Evolutionary conservation across 139 green algal species (phyloP), one percentile per base, ranked within the genome.

Genomic region (Coelastrella sp.): DNA sequence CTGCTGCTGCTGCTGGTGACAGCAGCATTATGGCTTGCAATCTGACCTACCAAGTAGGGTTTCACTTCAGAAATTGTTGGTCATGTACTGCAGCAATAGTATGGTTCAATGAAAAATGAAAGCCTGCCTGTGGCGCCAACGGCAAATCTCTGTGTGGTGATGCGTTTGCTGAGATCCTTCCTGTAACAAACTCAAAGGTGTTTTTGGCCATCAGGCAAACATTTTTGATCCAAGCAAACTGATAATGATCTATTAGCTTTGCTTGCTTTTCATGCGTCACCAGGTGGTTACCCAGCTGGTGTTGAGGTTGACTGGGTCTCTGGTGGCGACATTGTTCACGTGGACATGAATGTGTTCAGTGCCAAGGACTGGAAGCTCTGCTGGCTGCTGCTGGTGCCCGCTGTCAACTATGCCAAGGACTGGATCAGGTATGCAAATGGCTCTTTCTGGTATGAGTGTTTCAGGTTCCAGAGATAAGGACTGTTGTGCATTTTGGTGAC

Each of bases 371-470:
- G 93, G 88, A 77, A 81, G n/a, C 90, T 93, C 58, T 91, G 65
- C n/a, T 96, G 94, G 94, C n/a, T 95, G 85, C 91, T 95, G 91
- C 73, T 96, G 81, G 23, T 96, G 73, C 94, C 94, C 0, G 89
- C 87, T 2, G 84, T 89, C 22, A 95, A 95, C 91, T 94, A 85
- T 23, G 78, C 90, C 8, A 93, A 93, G 87, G 92, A 89, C 54
- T 80, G 64, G 87, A 58, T 71, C 5, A 80, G 87, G 87, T 91
- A 80, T 19, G 78, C 22, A 80, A n/a, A 54, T 77, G 16, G n/a
- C 7, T n/a, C n/a, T 77, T 77, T 54, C 20, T 77, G 1, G 5
- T 13, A 10, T 7, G 47, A 22, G n/a, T 64, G 61, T 5, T 57
- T 73, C 64, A 20, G 61, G 10, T 68, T 10, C 61, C 11, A 54